Base-by-base conservation (phyloP, 192 early-diverging fungal genomes). In the Coemansia biformis region DNA sequence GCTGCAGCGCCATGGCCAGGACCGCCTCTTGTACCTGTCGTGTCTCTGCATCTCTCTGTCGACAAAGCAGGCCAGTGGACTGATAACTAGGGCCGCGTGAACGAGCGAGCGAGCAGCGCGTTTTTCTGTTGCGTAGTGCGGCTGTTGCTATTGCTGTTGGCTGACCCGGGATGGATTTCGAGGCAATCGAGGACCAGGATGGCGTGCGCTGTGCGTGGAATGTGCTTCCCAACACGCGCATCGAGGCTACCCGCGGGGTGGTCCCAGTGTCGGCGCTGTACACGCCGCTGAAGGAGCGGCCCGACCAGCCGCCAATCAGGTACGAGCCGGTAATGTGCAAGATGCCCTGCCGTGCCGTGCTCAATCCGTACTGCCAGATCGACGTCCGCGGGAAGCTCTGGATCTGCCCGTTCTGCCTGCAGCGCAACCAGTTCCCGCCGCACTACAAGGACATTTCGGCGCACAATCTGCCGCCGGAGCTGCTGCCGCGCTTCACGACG, bases 271-370 rank as follows among this genome's bases (percentile, higher is more conserved):
- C 90, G 11, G 79, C 83, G 44, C 76, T 97, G 45, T 97, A 97
- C 73, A 99, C 93, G 28, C 88, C 90, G 12, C 69, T 99, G 30
- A 97, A 97, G 66, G 92, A 97, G 47, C 85, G 92, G 16, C 81
- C 84, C 19, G 87, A 88, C 44, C 68, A 85, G 39, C 81, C 84
- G 42, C 83, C 91, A 14, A 88, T 99, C 57, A 80, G 75, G 54
- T 99, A 99, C 75, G 93, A 99, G 68, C 96, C 96, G n/a, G 89
- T 99, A 23, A 89, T 87, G 45, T 99, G 96, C 78, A 93, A 90
- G 63, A 81, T 88, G 46, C 87, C 91, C 9, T 99, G 96, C 63
- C 79, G 90, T 21, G 96, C 91, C 19, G 87, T 99, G 51, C 80
- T 99, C 35, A 99, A 97, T 62, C 96, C 96, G 43, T 95, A 92